Evolutionary conservation across 2,329 filamentous ascomycete species (phyloP), one percentile per base, ranked within the genome.

Genomic region (Elsinoe batatas): DNA sequence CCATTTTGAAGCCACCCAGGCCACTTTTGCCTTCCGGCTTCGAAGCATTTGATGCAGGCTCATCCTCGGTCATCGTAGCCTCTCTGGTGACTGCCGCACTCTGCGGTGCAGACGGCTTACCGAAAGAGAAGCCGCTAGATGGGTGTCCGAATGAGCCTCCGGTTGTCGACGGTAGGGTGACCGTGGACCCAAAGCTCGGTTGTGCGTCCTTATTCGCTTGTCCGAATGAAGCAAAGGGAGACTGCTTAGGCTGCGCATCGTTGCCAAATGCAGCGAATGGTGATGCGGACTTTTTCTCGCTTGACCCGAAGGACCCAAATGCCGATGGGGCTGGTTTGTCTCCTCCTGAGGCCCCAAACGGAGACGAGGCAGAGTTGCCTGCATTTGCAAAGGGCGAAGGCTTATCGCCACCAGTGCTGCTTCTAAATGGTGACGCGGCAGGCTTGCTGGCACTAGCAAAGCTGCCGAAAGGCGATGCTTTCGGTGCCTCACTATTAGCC

Each of bases 1-100:
- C 78, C 13, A 88, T 73, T 61, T 85, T 84, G 70, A 88, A 88
- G 0, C 79, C 77, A 35, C 68, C 70, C 5, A 71, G 57, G 32
- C 66, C 65, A 22, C 62, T 60, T 8, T 62, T 63, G 18, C 55
- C 54, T 17, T 32, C 56, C 46, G 47, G 42, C 53, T 54, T 59
- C 32, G 58, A 49, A 5, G 44, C 15, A 6, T 44, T 47, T 10
- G 49, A 46, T 7, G 56, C 61, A 15, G 58, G 15, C 18, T 57
- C 42, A 20, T 55, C 40, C 40, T 59, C 56, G 30, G 43, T 57
- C 30, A 36, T 49, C 2, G 58, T 54, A 7, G 38, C 43, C n/a
- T 55, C 53, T 20, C 38, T n/a, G 8, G 53, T 47, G 22, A 55
- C 26, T 3, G 53, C 53, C 4, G 53, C 13, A 18, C 37, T 44